These are phyloP conservation scores for Xanthoconium separans DNA, from an alignment of 1,284 basidiomycete genomes.

Conservation along the genomic window DNA sequence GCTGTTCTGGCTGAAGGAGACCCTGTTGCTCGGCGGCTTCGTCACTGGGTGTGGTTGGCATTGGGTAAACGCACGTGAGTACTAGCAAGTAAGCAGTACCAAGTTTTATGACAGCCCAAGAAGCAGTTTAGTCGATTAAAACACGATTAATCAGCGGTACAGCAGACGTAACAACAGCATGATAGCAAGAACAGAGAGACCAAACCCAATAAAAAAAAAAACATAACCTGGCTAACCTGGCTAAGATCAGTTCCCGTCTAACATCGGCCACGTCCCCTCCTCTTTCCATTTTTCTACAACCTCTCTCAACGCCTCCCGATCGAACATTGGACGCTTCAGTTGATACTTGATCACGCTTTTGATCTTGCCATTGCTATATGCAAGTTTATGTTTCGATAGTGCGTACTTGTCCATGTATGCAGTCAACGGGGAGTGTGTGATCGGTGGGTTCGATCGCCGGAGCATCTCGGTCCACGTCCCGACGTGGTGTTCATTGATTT, in stretches of 20 bases:
- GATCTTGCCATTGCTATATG: slow-evolving; percentile 67
- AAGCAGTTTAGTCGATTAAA: slow-evolving; percentile 12
- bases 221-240: not conserved
- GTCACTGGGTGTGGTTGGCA: slow-evolving; percentile 1
- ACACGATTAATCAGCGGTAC: slow-evolving; percentile 26
- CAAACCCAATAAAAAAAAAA: slow-evolving; percentile 19
- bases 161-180: slow-evolving; percentile 10
- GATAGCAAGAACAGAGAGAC: slow-evolving; percentile 10
- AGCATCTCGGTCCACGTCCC: slow-evolving; percentile 86
- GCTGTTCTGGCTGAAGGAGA: slow-evolving; percentile 12
- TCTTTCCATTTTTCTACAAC: slow-evolving; percentile 78
- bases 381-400: slow-evolving; percentile 64
- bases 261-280: slow-evolving; percentile 71
- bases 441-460: slow-evolving; percentile 67
- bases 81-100: too few species aligned
- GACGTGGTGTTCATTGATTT: slow-evolving; percentile 88
- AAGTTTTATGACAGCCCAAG: too few species aligned
- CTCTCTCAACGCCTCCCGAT: slow-evolving; percentile 64
- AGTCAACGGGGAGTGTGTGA: slow-evolving; percentile 72
- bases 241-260: slow-evolving; percentile 23
- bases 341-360: slow-evolving; percentile 75
- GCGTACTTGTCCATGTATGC: slow-evolving; percentile 82
- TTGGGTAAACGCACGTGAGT: not conserved
- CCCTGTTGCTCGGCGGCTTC: slow-evolving; percentile 14
- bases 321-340: slow-evolving; percentile 62